Evolutionary conservation across 2,329 filamentous ascomycete genomes (phyloP).

Genomic region (Tolypocladium amazonense): DNA sequence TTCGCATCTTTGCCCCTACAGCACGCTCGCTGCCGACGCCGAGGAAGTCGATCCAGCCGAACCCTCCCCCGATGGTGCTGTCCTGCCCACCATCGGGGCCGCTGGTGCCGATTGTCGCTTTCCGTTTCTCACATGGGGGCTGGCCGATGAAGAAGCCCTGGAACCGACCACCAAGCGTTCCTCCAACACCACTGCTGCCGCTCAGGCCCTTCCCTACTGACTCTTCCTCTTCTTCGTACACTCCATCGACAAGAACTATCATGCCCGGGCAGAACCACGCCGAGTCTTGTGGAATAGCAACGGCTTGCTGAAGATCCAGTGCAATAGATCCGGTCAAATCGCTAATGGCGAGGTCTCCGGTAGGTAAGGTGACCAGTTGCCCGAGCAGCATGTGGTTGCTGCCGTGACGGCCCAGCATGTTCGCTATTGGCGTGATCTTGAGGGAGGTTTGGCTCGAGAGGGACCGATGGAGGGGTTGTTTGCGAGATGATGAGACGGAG

Average conservation of each 20-base stretch:
- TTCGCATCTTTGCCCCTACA: conserved; percentile 71
- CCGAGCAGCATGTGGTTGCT: conserved; percentile 80
- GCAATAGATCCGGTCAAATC: conserved; percentile 83
- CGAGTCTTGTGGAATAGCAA: conserved; percentile 72
- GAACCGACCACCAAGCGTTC: conserved; percentile 85
- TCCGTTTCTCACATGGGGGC: conserved; percentile 79
- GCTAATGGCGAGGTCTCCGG: conserved; percentile 70
- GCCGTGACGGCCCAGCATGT: conserved; percentile 67
- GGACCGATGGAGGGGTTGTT: conserved; percentile 44
- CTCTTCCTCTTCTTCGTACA: conserved; percentile 90
- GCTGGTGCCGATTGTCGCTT: conserved; percentile 64
- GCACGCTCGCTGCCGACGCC: conserved; percentile 85
- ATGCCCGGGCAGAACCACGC: conserved; percentile 93
- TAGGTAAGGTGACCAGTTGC: conserved; percentile 69
- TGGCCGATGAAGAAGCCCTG: conserved; percentile 84
- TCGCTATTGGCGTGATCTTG: conserved; percentile 78
- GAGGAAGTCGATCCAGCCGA: conserved; percentile 96
- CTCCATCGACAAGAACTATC: conserved; percentile 87
- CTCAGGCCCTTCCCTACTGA: conserved; percentile 59
- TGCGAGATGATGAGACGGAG: conserved; percentile 52
- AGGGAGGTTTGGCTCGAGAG: conserved; percentile 59
- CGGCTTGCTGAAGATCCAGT: conserved; percentile 71
- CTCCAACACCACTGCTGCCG: conserved; percentile 72
- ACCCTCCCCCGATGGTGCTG: conserved; percentile 63
- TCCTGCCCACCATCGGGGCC: conserved; percentile 46